Evolutionary conservation across 2,329 filamentous ascomycete genomes (phyloP), one percentile per base, ranked within the genome.

Genomic region (Calonectria pseudoreteaudii): DNA sequence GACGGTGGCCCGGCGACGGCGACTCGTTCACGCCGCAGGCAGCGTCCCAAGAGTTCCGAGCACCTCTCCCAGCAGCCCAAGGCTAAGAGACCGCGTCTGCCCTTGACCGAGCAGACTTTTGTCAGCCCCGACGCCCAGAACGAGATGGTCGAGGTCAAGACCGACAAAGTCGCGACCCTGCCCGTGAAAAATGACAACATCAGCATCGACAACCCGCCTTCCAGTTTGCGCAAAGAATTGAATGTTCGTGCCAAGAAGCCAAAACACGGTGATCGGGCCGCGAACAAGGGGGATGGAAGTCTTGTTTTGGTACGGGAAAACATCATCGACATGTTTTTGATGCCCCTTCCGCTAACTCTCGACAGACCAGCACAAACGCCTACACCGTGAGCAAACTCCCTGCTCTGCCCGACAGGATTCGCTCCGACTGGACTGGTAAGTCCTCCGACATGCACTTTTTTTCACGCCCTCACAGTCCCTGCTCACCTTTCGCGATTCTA

Each of bases 341-440:
- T 70, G 41, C 79, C 68, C 65, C 68, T 78, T 75, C 56, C 56
- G 74, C 75, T 76, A 69, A 73, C 67, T 44, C n/a, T 68, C 67
- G 76, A 14, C 74, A 97, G 94, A 95, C 94, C 49, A 95, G 92
- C 81, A 98, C 94, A 81, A 92, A 93, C 82, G 94, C 94, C 76
- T 98, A 97, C 83, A 93, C 91, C 53, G 94, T 98, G 75, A 94
- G 94, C 84, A 95, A 96, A 84, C 90, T 98, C 38, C 94, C 94
- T 71, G 93, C 94, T 70, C 90, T 97, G 30, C 96, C 96, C 64
- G 93, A 96, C 80, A 91, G 92, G 80, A 90, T 98, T 75, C 92
- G 93, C 77, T 86, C 90, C 77, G 90, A 93, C 80, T 88, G 90
- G 72, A 87, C 88, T 82, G 90, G 94, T 95, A 89, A 83, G 91